Percentiles rank a stretch among this genome's conserved stretches.
Evolutionary conservation across 305 asterid genomes (phyloP).

Genomic region (Fraxinus latifolia): DNA sequence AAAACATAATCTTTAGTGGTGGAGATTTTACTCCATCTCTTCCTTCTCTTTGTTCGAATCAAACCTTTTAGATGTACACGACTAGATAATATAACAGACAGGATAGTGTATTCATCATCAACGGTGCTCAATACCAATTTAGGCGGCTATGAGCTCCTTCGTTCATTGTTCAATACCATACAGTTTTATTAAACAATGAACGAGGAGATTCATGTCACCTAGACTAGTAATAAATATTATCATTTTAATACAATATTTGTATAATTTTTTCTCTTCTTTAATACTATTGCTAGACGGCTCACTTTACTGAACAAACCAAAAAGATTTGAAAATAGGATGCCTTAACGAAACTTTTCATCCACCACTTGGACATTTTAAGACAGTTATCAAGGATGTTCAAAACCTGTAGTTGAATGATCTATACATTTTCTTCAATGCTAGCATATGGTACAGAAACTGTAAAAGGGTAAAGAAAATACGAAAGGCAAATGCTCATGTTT

Average conservation of each 20-base stretch:
- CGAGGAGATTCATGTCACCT: background rate
- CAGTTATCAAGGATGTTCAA: background rate
- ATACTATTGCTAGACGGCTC: background rate
- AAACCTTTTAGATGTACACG: background rate
- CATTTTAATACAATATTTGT: background rate
- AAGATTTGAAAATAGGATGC: background rate
- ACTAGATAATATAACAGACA: background rate
- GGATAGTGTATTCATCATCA: background rate
- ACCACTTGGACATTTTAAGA: background rate
- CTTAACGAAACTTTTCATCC: background rate
- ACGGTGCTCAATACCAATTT: background rate
- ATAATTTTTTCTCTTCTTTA: background rate
- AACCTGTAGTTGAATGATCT: constrained; percentile 15
- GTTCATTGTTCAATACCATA: background rate
- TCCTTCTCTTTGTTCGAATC: background rate
- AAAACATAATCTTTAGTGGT: background rate
- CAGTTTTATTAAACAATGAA: background rate
- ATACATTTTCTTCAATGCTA: constrained; percentile 8
- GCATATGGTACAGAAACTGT: background rate
- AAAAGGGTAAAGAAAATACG: background rate
- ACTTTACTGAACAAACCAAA: background rate
- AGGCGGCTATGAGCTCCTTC: background rate
- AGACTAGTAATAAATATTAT: background rate
- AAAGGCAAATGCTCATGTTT: background rate
- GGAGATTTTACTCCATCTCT: background rate